Evolutionary conservation across 2,329 filamentous ascomycete genomes (phyloP).

Genomic region (Verticillium longisporum): DNA sequence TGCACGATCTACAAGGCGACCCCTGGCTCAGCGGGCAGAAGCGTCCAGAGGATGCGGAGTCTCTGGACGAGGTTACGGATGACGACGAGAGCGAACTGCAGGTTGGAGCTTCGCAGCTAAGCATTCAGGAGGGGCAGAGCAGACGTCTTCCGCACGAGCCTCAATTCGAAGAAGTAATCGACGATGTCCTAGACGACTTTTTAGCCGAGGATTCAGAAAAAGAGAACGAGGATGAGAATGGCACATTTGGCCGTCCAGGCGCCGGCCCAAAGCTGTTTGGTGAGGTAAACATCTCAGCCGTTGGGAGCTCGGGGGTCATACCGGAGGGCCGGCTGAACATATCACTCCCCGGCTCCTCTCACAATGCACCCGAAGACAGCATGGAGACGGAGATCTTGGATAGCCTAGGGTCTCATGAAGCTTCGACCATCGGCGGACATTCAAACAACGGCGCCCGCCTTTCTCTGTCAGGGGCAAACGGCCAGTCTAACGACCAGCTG

Average conservation of each 20-base stretch:
- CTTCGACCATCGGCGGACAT: slow-evolving; percentile 2
- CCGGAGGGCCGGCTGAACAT: slow-evolving; percentile 42
- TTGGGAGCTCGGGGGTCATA: slow-evolving; percentile 47
- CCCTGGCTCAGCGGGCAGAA: slow-evolving; percentile 57
- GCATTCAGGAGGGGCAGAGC: slow-evolving; percentile 41
- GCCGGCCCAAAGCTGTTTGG: slow-evolving; percentile 42
- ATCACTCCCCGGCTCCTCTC: slow-evolving; percentile 23
- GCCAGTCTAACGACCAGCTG: slow-evolving; percentile 41
- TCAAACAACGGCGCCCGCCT: slow-evolving; percentile 3
- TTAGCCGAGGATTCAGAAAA: slow-evolving; percentile 68
- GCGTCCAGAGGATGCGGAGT: slow-evolving; percentile 30
- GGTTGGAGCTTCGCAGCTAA: slow-evolving; percentile 57
- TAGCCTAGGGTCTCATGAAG: slow-evolving; percentile 39
- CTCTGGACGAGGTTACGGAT: slow-evolving; percentile 56
- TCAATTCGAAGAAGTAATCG: slow-evolving; percentile 17
- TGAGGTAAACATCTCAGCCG: slow-evolving; percentile 45
- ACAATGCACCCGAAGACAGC: slow-evolving; percentile 26
- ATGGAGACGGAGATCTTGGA: slow-evolving; percentile 35
- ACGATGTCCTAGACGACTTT: slow-evolving; percentile 33
- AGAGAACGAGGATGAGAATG: slow-evolving; percentile 73
- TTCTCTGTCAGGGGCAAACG: slow-evolving; percentile 20
- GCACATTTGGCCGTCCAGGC: slow-evolving; percentile 51
- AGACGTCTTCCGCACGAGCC: slow-evolving; percentile 16
- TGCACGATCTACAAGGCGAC: slow-evolving; percentile 62
- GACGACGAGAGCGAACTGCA: slow-evolving; percentile 51